Evolutionary conservation across 2,329 filamentous ascomycete species (phyloP), one percentile per base, ranked within the genome.

Genomic region (Nothomitra cinnamomea): DNA sequence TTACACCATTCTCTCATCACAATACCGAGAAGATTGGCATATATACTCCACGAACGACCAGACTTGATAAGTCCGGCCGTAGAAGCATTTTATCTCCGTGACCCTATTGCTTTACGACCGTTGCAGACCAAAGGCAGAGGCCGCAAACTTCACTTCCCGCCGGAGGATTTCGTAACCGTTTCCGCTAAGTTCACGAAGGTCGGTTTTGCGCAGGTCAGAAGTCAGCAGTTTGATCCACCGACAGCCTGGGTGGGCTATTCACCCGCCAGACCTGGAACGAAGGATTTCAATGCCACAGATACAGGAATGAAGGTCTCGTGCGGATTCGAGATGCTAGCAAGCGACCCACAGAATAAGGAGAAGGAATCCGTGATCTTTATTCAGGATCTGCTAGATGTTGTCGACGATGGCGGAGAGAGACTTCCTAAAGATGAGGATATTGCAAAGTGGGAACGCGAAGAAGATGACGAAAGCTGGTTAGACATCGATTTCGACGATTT

Each of bases 401-500:
- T 94, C 1, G 74, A 79, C 7, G 79, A 80, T 53, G 87, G 87
- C 1, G 83, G 88, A 12, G 78, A 82, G 24, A 56, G 60, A 1
- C 70, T 96, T 0, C 90, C 92, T 0, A 78, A 73, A 0, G 76
- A 94, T 59, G 67, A 72, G 0, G 85, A 90, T n/a, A 87, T 96
- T 8, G 66, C 67, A 24, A 60, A 64, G 1, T 96, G 92, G 90
- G 71, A 75, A 2, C 67, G 71, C 28, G 74, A 70, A n/a, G 78
- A 90, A 51, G 90, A 96, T 56, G 80, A 88, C 60, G 92, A 96
- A 61, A 75, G 78, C 21, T 98, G 92, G 92, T 73, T 98, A 58
- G 82, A 96, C 60, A 94, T 98, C 55, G 82, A 89, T 62, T 95
- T 87, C 59, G 77, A 83, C 17, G 88, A 95, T 57, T 87, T 98